Base-by-base conservation (phyloP, 192 early-diverging fungal species). In the Spinellus fusiger region DNA sequence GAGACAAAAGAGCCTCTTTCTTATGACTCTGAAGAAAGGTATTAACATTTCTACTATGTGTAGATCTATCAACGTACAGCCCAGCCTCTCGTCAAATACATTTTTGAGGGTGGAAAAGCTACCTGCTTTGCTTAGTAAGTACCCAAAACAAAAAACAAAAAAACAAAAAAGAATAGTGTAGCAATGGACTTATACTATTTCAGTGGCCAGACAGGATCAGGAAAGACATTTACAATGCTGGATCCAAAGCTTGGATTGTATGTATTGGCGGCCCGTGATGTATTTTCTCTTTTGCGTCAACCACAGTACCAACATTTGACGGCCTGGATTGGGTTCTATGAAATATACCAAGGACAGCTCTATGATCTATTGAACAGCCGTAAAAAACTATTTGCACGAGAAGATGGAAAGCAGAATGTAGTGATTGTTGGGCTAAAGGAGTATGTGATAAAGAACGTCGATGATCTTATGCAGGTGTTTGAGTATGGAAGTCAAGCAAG, bases 161-260 rank as follows among this genome's bases (percentile, higher is more conserved):
- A 10, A 22, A 27, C 10, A 15, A 50, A 37, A 25, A 22, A 16
- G 1, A 0, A 37, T 34, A 38, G 22, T 28, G 3, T n/a, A 23
- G 23, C 9, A 2, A 25, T 5, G 9, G 5, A 37, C 1, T 48
- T 49, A n/a, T 28, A 15, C 56, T 10, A 22, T 3, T 64, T n/a
- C 66, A 84, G 86, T 68, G 91, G 93, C 0, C 93, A 95, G 64
- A 94, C 91, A 5, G 76, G 76, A 53, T 68, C 63, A 5, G 97
- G 97, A 29, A 99, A 99, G 70, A 99, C 95, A 0, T 92, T 81
- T 75, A 99, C 97, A 3, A 99, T 98, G 95, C 75, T 98, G 65
- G 92, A 96, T 70, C 78, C 78, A 25, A 82, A 79, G 3, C 80
- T 93, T 61, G 97, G 95, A 0, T 82, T 98, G 20, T 99, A 98